A percentile compares a stretch with the other conserved stretches of the same genome.
Evolutionary conservation across 2,329 filamentous ascomycete genomes (phyloP).

Genomic region (Alternaria sp.): DNA sequence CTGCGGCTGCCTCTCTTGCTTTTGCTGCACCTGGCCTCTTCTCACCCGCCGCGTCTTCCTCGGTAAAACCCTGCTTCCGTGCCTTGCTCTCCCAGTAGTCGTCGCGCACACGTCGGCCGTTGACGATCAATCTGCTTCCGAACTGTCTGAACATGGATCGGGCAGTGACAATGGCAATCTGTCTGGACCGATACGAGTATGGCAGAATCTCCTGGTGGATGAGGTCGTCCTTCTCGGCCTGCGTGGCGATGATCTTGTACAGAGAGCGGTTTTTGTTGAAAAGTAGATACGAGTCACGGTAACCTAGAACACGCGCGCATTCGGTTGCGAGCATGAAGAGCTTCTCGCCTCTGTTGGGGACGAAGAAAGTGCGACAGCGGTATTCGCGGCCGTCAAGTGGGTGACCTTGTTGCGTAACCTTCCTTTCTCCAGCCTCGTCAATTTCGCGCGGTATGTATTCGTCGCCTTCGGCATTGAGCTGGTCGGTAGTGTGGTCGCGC

Average conservation of each 20-base stretch:
- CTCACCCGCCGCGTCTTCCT: conserved; percentile 93
- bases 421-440: conserved; percentile 93
- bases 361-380: conserved; percentile 90
- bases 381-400: conserved; percentile 86
- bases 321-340: conserved; percentile 99
- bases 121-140: conserved; percentile 89
- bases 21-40: conserved; percentile 93
- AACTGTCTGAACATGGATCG: conserved; percentile 99
- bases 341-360: conserved; percentile 89
- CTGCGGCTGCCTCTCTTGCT: conserved; percentile 81
- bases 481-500: conserved; percentile 95
- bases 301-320: conserved; percentile 91
- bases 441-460: conserved; percentile 95
- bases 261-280: conserved; percentile 99
- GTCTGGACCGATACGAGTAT: conserved; percentile 96
- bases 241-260: conserved; percentile 96
- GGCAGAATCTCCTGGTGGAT: conserved; percentile 95
- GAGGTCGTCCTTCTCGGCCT: conserved; percentile 94
- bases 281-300: conserved; percentile 95
- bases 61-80: conserved; percentile 96
- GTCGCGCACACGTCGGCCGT: conserved; percentile 89
- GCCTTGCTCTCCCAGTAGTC: conserved; percentile 99
- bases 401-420: conserved; percentile 85
- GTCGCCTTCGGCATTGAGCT: conserved; percentile 86
- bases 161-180: conserved; percentile 97